Evolutionary conservation across 106 monocot genomes (phyloP), one percentile per base, ranked within the genome.

Genomic region (Dactylorhiza incarnata): DNA sequence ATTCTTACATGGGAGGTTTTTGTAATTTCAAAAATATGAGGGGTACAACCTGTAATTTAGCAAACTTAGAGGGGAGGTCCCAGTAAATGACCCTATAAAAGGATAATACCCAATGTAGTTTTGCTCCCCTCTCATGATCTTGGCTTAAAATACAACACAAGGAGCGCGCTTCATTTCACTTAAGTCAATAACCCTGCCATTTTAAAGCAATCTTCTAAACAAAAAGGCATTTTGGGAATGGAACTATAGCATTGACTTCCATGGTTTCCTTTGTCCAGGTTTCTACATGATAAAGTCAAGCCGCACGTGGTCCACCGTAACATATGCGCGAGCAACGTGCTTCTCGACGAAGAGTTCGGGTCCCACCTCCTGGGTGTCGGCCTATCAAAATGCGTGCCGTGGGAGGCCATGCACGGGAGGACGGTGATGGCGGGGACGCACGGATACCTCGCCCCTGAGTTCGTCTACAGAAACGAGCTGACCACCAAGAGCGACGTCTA

Each of bases 261-360:
- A 47, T 45, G 13, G 46, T 71, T 48, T 14, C 45, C 45, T 5
- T 51, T 37, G n/a, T 74, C 15, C 29, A 97, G 97, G 11, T 97
- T 94, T 55, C 82, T 97, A 20, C 97, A 97, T 77, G 97, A 97
- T 86, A 97, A 97, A 85, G 97, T 97, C 49, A 97, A 97, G 82
- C 97, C 97, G 0, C 97, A 94, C 20, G 97, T 97, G 22, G 94
- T 97, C 53, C 97, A 97, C 84, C 85, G 97, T 10, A 94, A 97
- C 44, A 94, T 97, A 19, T 85, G 94, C 56, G 97, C 97, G 3
- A 91, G 91, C 84, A 97, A 97, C 46, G 94, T 97, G 5, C 91
- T 97, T 17, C 81, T 97, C 24, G 94, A 94, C 68, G 97, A 97
- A 82, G 97, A 91, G 26, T 97, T 94, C 72, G 84, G 86, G 47